phyloP scores from a whole-genome alignment of 2,329 filamentous ascomycete species.

The Mycocentrospora acerina region DNA sequence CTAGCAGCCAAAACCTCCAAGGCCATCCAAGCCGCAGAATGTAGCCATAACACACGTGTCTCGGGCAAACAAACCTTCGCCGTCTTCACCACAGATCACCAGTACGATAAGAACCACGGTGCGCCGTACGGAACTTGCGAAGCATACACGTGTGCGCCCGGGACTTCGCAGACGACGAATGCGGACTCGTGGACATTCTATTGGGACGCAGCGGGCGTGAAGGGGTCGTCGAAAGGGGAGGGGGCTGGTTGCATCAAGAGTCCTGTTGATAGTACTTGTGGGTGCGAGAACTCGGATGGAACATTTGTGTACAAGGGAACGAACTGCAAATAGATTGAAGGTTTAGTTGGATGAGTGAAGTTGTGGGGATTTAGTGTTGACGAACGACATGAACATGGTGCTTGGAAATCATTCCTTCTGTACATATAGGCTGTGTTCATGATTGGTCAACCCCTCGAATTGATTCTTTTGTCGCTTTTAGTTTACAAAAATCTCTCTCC shows the following conservation, averaged over 20 bases:
- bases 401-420: no score
- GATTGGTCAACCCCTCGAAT: no score
- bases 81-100: conserved; percentile 48
- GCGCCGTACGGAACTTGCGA: conserved; percentile 51
- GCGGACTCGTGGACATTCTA: conserved; percentile 26
- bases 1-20: conserved; percentile 33
- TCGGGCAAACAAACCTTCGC: conserved; percentile 43
- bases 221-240: conserved; percentile 19
- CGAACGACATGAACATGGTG: no score
- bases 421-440: no score
- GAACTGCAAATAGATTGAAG: no score
- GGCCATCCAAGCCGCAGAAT: conserved; percentile 48
- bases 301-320: conserved; percentile 21
- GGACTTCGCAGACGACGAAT: conserved; percentile 13
- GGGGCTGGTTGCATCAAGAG: conserved; percentile 32
- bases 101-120: conserved; percentile 48
- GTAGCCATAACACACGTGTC: conserved; percentile 45
- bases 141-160: conserved; percentile 26
- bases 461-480: no score
- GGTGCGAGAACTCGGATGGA: conserved; percentile 28
- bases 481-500: no score
- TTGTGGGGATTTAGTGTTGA: no score
- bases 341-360: no score
- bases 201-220: conserved; percentile 19
- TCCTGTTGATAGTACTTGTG: conserved; percentile 23